A percentile compares a stretch with the other conserved stretches of the same genome.
Evolutionary conservation across 2,329 filamentous ascomycete species (phyloP).

Genomic region (Hymenoscyphus infarciens): DNA sequence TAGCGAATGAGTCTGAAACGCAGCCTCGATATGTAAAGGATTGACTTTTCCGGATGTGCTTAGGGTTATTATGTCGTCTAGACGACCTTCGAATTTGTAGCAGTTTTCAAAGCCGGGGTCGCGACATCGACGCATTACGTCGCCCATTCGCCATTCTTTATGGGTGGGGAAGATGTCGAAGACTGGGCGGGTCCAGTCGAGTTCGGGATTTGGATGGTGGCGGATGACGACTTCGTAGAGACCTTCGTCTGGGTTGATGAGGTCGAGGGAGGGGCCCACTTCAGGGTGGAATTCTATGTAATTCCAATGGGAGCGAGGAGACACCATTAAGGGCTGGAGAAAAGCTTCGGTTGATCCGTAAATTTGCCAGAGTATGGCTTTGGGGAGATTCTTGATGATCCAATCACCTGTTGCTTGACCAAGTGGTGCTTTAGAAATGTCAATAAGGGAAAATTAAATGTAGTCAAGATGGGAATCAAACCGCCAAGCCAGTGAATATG

Average conservation of each 20-base stretch:
- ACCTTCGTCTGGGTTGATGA: slow-evolving; percentile 21
- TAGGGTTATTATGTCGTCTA: slow-evolving; percentile 44
- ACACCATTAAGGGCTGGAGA: slow-evolving; percentile 20
- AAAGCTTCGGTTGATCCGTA: slow-evolving; percentile 37
- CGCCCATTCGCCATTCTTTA: slow-evolving; percentile 43
- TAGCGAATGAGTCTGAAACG: slow-evolving; percentile 34
- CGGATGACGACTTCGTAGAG: slow-evolving; percentile 37
- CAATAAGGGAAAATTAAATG: neutral
- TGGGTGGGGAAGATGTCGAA: slow-evolving; percentile 42
- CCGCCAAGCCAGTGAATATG: slow-evolving; percentile 27
- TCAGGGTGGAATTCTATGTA: slow-evolving; percentile 34
- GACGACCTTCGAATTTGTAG: slow-evolving; percentile 37
- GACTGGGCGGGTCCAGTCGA: slow-evolving; percentile 32
- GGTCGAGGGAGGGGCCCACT: slow-evolving; percentile 24
- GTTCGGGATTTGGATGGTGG: slow-evolving; percentile 26
- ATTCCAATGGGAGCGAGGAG: slow-evolving; percentile 33
- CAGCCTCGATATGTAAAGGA: slow-evolving; percentile 40
- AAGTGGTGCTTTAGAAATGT: slow-evolving; percentile 26
- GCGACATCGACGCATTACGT: slow-evolving; percentile 34
- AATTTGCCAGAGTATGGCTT: slow-evolving; percentile 24
- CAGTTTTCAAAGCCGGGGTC: slow-evolving; percentile 24
- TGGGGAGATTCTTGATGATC: slow-evolving; percentile 28
- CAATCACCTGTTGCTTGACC: slow-evolving; percentile 33
- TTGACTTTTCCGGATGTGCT: slow-evolving; percentile 45
- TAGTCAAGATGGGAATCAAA: slow-evolving; percentile 1